Evolutionary conservation across 345 rosid species (phyloP), one percentile per base, ranked within the genome.

Genomic region (Eucalyptus fibrosa): DNA sequence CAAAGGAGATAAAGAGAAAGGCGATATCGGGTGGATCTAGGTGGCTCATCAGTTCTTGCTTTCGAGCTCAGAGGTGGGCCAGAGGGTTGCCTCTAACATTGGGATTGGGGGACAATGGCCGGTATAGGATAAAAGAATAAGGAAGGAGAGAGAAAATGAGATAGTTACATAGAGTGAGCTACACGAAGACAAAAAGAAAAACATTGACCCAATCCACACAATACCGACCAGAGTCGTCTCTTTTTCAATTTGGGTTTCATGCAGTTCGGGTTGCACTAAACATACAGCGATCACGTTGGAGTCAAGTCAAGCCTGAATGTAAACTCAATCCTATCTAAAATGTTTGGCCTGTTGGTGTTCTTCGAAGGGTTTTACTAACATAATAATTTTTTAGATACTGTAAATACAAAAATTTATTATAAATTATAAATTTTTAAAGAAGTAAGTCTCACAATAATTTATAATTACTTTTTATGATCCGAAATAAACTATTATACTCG

Each of bases 401-500:
- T 18, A 3, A 51, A 18, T 51, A 7, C 3, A 53, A 51, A 1
- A 18, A 0, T 51, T 1, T 18, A 3, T 3, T 53, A 53, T 19
- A 0, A 53, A 53, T 19, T 0, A 53, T 53, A 19, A 53, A 53
- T 53, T 53, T 0, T 19, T 7, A 0, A 53, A 53, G 0, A 18
- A 18, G 0, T 51, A 0, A 3, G 1, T 7, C 0, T 7, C 2
- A 0, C 0, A 51, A 18, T 51, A 18, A 51, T 7, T 51, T 51
- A 17, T 7, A 51, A 51, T 50, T 50, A 6, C 0, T 50, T 14
- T 50, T 50, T 51, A 51, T 51, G 8, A 51, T 51, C 0, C 9
- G 2, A 3, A 53, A 19, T 19, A 19, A 0, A 19, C 1, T 53
- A 19, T 18, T 3, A 3, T 3, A 7, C 1, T 18, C 2, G 1